Base-by-base conservation (phyloP, 371 early-diverging fungal species). In the Fennellomyces sp. region DNA sequence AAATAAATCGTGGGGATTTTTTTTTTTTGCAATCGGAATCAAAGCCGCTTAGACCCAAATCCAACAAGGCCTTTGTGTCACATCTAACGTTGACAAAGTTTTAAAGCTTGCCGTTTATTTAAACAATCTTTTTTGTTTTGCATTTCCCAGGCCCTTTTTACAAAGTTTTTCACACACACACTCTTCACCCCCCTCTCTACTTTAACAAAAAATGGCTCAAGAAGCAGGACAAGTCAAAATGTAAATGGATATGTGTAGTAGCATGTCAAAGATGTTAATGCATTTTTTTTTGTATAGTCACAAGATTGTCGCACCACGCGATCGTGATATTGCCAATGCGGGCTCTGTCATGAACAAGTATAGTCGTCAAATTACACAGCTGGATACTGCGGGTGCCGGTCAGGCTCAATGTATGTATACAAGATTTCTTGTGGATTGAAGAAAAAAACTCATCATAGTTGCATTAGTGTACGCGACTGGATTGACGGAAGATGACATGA, bases 321-420 rank as follows among this genome's bases (percentile, higher is more conserved):
- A 75, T 50, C 69, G 62, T 29, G 56, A 68, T 39, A 63, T 57
- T 23, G 60, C 59, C 19, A 52, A 58, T 26, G 60, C 66, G 17
- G 17, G 60, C 17, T 36, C 27, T 28, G 66, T 64, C 23, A 64
- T 78, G 26, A 95, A 95, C 85, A 88, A 87, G 60, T 93, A 84
- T 80, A 91, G 91, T 63, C 72, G 90, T 41, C 83, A 77, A 48
- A 91, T 97, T 65, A 97, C 98, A 23, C 92, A 96, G 73, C 84
- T 86, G 38, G 94, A 92, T 63, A 81, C 91, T 23, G 94, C 94
- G 61, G 97, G 96, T 38, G 95, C 96, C 30, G 90, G 91, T 52
- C 97, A 97, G 75, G 98, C 98, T n/a, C 94, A 95, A 91, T 82
- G 94, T 94, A 84, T 76, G 86, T 77, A 38, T 11, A 4, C 13